These are phyloP conservation scores for Boeremia lycopersici DNA, from an alignment of 2,329 filamentous ascomycete species.

Conservation along the genomic window DNA sequence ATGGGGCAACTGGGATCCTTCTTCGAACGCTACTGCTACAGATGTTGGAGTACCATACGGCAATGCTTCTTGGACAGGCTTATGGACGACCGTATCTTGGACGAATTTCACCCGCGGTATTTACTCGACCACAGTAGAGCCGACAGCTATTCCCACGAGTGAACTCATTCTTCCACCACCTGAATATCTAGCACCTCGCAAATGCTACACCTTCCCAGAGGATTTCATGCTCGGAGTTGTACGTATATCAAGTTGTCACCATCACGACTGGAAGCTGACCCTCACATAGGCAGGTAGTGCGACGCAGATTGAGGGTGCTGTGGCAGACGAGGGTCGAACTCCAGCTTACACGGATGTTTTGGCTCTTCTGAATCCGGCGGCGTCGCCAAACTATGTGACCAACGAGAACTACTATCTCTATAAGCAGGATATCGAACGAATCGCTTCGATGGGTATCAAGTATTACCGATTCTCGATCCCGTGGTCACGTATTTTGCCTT, in stretches of 20 bases:
- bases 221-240: conserved; percentile 49
- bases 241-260: not conserved
- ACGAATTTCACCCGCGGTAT: conserved; percentile 47
- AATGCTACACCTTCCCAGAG: conserved; percentile 58
- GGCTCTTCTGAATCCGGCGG: conserved; percentile 15
- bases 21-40: conserved; percentile 41
- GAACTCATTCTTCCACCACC: conserved; percentile 62
- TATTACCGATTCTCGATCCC: conserved; percentile 61
- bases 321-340: conserved; percentile 40
- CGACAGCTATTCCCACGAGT: conserved; percentile 60
- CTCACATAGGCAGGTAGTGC: conserved; percentile 28
- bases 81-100: conserved; percentile 46
- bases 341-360: conserved; percentile 29
- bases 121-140: conserved; percentile 60
- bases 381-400: conserved; percentile 35
- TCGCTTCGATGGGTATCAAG: conserved; percentile 58
- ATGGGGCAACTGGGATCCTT: conserved; percentile 52
- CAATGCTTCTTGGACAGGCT: conserved; percentile 47
- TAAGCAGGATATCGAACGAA: conserved; percentile 61
- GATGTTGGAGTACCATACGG: conserved; percentile 47
- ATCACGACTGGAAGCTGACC: not conserved
- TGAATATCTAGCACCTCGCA: conserved; percentile 56
- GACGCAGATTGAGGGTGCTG: conserved; percentile 37
- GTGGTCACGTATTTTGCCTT: conserved; percentile 61
- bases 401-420: conserved; percentile 63